Percentiles rank a stretch among this genome's conserved stretches.
Evolutionary conservation across 2,329 filamentous ascomycete genomes (phyloP).

Genomic region (Neofusicoccum sp.): DNA sequence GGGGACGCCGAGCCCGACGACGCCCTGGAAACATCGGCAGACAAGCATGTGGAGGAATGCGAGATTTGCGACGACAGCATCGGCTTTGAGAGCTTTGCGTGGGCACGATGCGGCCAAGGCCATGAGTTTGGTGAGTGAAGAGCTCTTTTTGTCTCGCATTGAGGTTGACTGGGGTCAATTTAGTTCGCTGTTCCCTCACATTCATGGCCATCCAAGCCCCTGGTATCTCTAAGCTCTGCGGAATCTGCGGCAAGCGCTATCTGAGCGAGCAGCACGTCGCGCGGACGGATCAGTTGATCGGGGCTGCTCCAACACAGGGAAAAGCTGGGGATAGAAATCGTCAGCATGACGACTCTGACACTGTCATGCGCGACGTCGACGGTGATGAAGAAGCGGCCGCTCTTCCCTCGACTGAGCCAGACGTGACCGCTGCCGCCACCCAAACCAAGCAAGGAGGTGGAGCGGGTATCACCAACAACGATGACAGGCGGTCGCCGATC

Average conservation of each 20-base stretch:
- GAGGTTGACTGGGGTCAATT: not conserved
- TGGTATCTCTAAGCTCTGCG: slow-evolving; percentile 53
- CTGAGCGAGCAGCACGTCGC: slow-evolving; percentile 44
- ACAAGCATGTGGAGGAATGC: slow-evolving; percentile 45
- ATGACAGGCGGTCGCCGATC: not conserved
- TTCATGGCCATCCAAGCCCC: slow-evolving; percentile 56
- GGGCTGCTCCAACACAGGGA: not conserved
- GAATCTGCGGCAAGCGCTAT: slow-evolving; percentile 51
- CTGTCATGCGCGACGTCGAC: not conserved
- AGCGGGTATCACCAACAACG: not conserved
- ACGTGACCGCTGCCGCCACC: not conserved
- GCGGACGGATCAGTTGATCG: not conserved
- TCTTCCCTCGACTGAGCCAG: slow-evolving; percentile 8
- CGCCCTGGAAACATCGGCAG: slow-evolving; percentile 8
- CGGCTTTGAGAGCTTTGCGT: slow-evolving; percentile 46
- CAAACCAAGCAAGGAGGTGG: slow-evolving; percentile 10
- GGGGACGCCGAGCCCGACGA: not conserved
- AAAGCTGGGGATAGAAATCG: not conserved
- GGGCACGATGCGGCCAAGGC: slow-evolving; percentile 50
- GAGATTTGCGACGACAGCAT: slow-evolving; percentile 52
- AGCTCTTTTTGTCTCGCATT: not conserved
- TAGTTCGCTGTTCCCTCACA: slow-evolving; percentile 55
- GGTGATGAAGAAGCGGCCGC: not conserved
- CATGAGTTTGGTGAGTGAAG: slow-evolving; percentile 50
- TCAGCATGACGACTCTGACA: not conserved